Conservation (phyloP, 2,329 filamentous ascomycete species). For the Colletotrichum simmondsii region DNA sequence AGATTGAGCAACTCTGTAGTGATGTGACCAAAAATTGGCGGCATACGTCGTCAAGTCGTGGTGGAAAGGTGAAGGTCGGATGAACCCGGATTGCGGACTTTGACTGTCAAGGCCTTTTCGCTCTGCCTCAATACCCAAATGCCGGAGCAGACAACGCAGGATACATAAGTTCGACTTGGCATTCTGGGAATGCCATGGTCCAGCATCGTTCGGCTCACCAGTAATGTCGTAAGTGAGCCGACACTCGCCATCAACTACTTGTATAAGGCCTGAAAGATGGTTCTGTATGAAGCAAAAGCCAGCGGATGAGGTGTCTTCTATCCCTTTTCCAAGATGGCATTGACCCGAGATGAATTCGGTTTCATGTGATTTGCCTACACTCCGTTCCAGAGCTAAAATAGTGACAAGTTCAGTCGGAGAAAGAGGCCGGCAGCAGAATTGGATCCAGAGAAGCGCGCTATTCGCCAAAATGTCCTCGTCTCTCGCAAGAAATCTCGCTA, state of each 20-base stretch:
- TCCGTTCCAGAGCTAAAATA: background rate
- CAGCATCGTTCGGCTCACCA: background rate
- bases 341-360: background rate
- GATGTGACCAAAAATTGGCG: background rate
- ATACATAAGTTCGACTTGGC: background rate
- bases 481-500: background rate
- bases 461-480: background rate
- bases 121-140: background rate
- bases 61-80: background rate
- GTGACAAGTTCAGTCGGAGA: background rate
- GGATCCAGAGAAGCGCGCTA: background rate
- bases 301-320: background rate
- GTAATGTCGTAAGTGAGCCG: background rate
- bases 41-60: background rate
- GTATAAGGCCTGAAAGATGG: background rate
- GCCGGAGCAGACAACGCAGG: background rate
- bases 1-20: background rate
- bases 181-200: background rate
- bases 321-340: background rate
- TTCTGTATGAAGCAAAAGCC: background rate
- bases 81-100: background rate
- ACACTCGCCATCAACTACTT: background rate
- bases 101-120: background rate
- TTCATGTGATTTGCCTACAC: background rate
- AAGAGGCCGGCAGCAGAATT: background rate